phyloP scores from a whole-genome alignment of 1,139 yeast species.

The Wickerhamomyces sp. region DNA sequence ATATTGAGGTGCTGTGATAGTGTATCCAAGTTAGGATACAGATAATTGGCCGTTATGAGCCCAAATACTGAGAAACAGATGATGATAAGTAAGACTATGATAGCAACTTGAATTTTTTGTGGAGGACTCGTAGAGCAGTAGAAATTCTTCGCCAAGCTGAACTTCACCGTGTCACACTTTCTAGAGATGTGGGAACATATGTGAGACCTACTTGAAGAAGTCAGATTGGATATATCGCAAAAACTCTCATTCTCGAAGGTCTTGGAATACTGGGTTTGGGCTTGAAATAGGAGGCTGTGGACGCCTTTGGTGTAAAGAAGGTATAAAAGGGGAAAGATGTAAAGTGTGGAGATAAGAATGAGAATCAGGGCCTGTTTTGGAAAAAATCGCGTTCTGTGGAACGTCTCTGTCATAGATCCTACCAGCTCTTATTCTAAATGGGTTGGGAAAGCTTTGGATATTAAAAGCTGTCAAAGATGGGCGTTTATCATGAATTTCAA shows the following conservation, averaged over 20 bases:
- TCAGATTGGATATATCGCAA: not conserved
- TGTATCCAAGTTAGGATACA: conserved; percentile 68
- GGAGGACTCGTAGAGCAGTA: not conserved
- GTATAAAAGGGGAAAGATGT: not conserved
- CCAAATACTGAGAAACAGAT: conserved; percentile 37
- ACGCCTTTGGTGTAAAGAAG: no score
- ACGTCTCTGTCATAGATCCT: no score
- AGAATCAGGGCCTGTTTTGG: no score
- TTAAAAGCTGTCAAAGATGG: no score
- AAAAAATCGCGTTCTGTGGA: no score
- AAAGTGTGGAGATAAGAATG: no score
- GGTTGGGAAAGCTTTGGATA: no score
- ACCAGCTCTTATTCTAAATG: no score
- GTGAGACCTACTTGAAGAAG: not conserved
- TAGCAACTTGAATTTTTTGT: not conserved
- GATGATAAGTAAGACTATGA: not conserved
- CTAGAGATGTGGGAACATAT: not conserved
- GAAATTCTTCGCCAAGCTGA: not conserved
- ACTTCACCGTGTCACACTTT: not conserved
- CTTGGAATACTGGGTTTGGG: no score
- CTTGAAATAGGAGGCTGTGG: no score
- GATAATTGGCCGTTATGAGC: conserved; percentile 65
- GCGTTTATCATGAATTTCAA: no score
- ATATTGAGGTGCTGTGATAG: conserved; percentile 56
- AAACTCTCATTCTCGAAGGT: not conserved